Evolutionary conservation across 768 basidiomycete genomes (phyloP).

Genomic region (Suillus alpinus): DNA sequence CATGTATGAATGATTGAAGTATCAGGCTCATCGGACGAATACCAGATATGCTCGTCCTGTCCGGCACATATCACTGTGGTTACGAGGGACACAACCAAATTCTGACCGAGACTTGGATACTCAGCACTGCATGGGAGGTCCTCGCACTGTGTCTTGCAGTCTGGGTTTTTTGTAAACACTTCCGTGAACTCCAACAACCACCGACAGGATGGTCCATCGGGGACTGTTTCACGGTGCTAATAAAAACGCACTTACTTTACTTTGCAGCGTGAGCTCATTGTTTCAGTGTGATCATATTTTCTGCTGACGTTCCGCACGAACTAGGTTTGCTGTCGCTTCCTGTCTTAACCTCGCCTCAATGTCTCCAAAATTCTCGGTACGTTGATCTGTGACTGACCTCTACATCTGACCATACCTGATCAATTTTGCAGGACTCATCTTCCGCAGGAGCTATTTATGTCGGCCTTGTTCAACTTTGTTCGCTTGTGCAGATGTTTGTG

Average conservation of each 20-base stretch:
- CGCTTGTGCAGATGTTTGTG: neutral
- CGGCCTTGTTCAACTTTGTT: neutral
- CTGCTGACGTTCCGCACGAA: neutral
- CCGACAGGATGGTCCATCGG: neutral
- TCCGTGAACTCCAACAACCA: neutral
- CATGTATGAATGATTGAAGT: neutral
- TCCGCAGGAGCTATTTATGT: neutral
- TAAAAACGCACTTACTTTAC: neutral
- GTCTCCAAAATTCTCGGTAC: neutral
- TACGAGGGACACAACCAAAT: too few species aligned
- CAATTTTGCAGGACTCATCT: neutral
- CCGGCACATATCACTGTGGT: neutral
- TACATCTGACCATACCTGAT: neutral
- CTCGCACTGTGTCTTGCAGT: neutral
- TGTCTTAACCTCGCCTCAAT: neutral
- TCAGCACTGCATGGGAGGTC: neutral
- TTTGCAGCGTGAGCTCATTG: neutral
- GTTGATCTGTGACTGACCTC: neutral
- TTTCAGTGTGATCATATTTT: neutral
- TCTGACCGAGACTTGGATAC: neutral
- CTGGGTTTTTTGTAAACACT: neutral
- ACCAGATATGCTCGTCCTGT: neutral
- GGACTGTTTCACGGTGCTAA: neutral
- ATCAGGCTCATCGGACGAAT: neutral
- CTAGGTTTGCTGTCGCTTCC: neutral